phyloP scores from a whole-genome alignment of 2,329 filamentous ascomycete genomes.

The Proliferodiscus dingleyae region DNA sequence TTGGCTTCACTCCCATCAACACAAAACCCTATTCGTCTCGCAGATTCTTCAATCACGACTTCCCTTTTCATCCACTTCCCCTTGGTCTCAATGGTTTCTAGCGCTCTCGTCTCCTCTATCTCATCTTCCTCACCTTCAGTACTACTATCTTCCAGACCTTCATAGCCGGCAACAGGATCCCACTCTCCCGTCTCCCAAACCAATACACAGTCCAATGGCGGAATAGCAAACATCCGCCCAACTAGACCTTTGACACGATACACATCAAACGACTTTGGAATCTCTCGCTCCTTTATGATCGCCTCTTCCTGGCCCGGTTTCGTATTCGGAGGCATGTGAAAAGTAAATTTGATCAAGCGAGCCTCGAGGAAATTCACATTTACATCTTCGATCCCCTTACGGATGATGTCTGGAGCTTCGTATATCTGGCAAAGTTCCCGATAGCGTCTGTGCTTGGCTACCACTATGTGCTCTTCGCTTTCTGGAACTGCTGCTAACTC shows the following conservation, averaged over 20 bases:
- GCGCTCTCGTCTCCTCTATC: conserved; percentile 12
- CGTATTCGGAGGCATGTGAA: conserved; percentile 35
- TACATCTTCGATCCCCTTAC: conserved; percentile 43
- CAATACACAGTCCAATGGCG: conserved; percentile 60
- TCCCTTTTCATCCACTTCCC: conserved; percentile 71
- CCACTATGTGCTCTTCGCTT: conserved; percentile 47
- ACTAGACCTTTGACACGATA: conserved; percentile 79
- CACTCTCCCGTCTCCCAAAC: conserved; percentile 90
- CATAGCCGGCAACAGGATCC: conserved; percentile 67
- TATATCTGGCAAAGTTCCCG: conserved; percentile 68
- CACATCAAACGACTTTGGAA: conserved; percentile 74
- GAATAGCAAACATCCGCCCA: conserved; percentile 61
- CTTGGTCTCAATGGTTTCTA: conserved; percentile 24
- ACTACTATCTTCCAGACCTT: conserved; percentile 51
- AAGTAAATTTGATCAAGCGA: conserved; percentile 62
- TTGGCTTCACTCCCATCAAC: conserved; percentile 68
- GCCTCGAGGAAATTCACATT: conserved; percentile 81
- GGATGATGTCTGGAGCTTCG: conserved; percentile 62
- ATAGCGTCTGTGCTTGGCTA: conserved; percentile 66
- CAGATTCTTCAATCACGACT: conserved; percentile 73
- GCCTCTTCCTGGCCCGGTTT: conserved; percentile 14
- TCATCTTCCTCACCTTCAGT: conserved; percentile 44
- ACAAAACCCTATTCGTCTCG: conserved; percentile 76
- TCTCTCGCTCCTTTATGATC: conserved; percentile 31
- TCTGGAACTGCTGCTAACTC: conserved; percentile 62